phyloP scores from a whole-genome alignment of 306 rosid genomes.

The Cucurbita argyrosperma region DNA sequence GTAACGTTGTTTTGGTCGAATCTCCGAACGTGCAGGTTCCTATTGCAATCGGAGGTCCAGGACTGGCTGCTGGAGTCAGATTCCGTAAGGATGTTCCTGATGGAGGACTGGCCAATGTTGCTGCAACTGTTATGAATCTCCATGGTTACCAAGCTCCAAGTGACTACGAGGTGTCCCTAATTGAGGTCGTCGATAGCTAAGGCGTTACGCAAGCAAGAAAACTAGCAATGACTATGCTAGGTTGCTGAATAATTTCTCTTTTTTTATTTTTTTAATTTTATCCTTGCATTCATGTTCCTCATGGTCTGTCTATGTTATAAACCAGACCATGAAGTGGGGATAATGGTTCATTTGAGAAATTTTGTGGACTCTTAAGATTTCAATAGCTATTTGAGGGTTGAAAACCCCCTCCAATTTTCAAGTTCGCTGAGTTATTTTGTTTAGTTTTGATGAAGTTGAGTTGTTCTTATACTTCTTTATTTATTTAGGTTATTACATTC shows the following conservation, averaged over 20 bases:
- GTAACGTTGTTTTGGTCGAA: not conserved
- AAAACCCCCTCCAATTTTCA: not conserved
- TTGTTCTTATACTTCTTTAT: no score
- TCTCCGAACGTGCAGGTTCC: slow-evolving; percentile 42
- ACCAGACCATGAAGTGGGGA: not conserved
- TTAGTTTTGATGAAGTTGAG: no score
- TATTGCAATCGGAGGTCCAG: slow-evolving; percentile 94
- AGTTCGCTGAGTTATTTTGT: not conserved
- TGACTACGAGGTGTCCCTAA: slow-evolving; percentile 80
- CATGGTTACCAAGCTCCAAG: slow-evolving; percentile 83
- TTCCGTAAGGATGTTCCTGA: slow-evolving; percentile 64
- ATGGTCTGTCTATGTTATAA: not conserved
- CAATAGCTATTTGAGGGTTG: not conserved
- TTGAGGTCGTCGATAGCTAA: slow-evolving; percentile 54
- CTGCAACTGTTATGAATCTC: slow-evolving; percentile 91
- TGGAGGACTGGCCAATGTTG: slow-evolving; percentile 87
- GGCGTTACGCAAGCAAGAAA: not conserved
- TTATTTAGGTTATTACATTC: no score
- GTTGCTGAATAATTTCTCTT: not conserved
- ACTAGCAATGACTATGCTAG: not conserved
- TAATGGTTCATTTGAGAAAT: not conserved
- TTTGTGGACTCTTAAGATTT: not conserved
- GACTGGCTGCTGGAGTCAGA: slow-evolving; percentile 50
- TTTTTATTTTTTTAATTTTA: not conserved
- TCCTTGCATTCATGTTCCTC: not conserved